These are phyloP conservation scores for Neofusicoccum kwambonambiense DNA, from an alignment of 2,329 filamentous ascomycete genomes.

Conservation along the genomic window DNA sequence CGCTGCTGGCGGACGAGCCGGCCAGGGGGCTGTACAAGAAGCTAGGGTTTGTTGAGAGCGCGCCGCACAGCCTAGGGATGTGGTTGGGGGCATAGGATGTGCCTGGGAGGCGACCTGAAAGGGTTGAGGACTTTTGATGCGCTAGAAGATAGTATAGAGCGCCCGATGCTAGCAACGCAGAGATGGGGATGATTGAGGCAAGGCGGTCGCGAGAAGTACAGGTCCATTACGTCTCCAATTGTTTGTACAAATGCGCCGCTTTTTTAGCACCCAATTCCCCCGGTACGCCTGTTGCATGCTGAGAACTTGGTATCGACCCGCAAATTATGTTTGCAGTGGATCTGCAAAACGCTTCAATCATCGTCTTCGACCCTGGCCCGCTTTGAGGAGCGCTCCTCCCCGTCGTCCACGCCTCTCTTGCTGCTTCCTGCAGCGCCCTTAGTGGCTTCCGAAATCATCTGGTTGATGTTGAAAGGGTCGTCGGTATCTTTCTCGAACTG, in stretches of 20 bases:
- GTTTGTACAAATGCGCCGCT: neutral
- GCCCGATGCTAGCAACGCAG: too few species aligned
- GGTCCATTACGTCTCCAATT: neutral
- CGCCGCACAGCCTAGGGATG: conserved; percentile 37
- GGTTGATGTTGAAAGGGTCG: conserved; percentile 93
- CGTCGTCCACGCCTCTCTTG: conserved; percentile 74
- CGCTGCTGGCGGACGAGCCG: conserved; percentile 42
- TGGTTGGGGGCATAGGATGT: neutral
- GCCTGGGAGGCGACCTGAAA: neutral
- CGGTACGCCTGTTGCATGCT: conserved; percentile 1
- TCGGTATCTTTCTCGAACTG: conserved; percentile 88
- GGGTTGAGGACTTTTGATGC: neutral
- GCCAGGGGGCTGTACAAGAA: conserved; percentile 42
- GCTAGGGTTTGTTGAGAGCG: conserved; percentile 42
- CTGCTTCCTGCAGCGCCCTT: conserved; percentile 59
- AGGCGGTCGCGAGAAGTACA: neutral
- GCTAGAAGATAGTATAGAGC: too few species aligned
- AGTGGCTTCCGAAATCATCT: conserved; percentile 80
- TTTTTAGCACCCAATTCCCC: neutral
- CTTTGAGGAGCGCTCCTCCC: conserved; percentile 59
- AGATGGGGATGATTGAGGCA: too few species aligned
- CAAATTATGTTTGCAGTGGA: neutral
- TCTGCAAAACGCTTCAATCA: conserved; percentile 21
- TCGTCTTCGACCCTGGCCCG: conserved; percentile 77
- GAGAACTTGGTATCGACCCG: neutral